These are phyloP conservation scores for Metschnikowia amazonensis DNA, from an alignment of 805 yeast species.

Conservation along the genomic window DNA sequence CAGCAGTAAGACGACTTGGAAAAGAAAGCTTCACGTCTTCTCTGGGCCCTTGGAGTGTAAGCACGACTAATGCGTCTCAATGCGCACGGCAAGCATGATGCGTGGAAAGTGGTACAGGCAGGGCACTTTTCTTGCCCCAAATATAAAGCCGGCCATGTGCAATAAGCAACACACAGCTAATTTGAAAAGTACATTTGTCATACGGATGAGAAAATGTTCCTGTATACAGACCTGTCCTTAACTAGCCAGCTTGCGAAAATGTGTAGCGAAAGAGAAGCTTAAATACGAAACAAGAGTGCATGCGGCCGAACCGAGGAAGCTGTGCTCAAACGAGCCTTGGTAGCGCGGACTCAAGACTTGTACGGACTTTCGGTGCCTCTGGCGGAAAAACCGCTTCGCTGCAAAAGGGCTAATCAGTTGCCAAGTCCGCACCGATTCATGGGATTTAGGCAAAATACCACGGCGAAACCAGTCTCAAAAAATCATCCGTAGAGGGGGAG, in stretches of 20 bases:
- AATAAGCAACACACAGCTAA: not conserved
- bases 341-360: not conserved
- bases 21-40: not conserved
- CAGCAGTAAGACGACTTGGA: not conserved
- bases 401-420: conserved; percentile 1
- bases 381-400: conserved; percentile 1
- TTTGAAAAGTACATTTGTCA: not conserved
- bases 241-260: too few relatives aligned
- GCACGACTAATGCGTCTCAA: not conserved
- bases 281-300: not conserved
- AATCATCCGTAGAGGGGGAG: not conserved
- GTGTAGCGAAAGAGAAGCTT: not conserved
- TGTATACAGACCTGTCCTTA: too few relatives aligned
- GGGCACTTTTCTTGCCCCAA: not conserved
- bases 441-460: not conserved
- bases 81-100: conserved; percentile 1
- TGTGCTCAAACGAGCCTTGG: not conserved
- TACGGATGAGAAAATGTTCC: too few relatives aligned
- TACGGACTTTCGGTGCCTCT: not conserved
- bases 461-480: not conserved
- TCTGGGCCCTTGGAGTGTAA: not conserved
- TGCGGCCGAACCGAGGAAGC: not conserved
- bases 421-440: not conserved
- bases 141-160: not conserved
- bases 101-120: not conserved